Evolutionary conservation across 257 asterid species (phyloP), one percentile per base, ranked within the genome.

Genomic region (Ehretia macrophylla): DNA sequence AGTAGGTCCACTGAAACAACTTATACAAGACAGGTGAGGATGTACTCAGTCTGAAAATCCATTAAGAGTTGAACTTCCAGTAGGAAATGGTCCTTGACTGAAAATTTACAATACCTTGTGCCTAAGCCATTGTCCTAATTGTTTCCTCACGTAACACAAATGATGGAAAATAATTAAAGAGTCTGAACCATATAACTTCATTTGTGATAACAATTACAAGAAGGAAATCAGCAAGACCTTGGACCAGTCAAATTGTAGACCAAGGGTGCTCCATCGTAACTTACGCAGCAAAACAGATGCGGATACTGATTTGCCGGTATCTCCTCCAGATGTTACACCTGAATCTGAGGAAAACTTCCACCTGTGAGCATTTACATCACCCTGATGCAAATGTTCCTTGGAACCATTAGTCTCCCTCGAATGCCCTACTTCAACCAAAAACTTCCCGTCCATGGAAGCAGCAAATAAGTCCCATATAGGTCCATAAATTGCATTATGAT

Each of bases 181-280:
- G 22, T 16, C 14, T 16, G 16, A 17, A n/a, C 35, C 52, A 48
- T 48, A 11, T 4, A 16, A n/a, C 22, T 48, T 17, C 20, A 48
- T 32, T 17, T 32, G 65, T 19, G 11, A 53, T 19, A 23, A 32
- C 17, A 64, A 73, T 60, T 17, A 49, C 42, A 62, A 63, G 64
- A 51, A 69, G 84, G 79, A 75, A 74, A 71, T 52, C 48, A 81
- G 79, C 67, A 72, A 71, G 83, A 91, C 98, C 98, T 92, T 92
- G 65, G 99, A 88, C 99, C 99, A 92, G 78, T 86, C 97, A 79
- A 92, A 92, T 74, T 92, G 99, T 89, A 88, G 79, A 81, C 97
- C 99, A 81, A 92, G 96, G 52, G 99, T 88, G 79, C 95, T 86
- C 99, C 99, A 92, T 79, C 97, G 77, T 77, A 92, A 78, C 90